phyloP scores from a whole-genome alignment of 192 early-diverging fungal species.

The Allomyces macrogynus region DNA sequence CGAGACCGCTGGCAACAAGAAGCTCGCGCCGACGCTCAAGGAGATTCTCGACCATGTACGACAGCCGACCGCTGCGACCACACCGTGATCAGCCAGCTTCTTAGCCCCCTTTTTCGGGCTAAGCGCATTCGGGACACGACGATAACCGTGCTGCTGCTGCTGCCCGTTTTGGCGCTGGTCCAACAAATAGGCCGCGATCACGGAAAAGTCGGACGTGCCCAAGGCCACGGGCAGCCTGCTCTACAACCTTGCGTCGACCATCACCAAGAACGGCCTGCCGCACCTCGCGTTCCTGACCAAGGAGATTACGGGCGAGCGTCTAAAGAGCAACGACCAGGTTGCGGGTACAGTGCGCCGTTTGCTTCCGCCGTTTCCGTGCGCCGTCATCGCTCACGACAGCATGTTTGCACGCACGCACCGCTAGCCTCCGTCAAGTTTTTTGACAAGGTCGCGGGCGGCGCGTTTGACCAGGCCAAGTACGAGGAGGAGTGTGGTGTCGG shows the following conservation, averaged over 20 bases:
- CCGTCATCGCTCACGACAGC: background rate
- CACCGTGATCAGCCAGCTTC: too few relatives aligned
- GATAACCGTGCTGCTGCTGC: too few relatives aligned
- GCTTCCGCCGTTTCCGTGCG: background rate
- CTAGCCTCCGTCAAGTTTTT: constrained; percentile 80
- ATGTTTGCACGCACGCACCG: background rate
- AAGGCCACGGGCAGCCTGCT: constrained; percentile 51
- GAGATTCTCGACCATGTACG: constrained; percentile 1
- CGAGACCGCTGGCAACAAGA: constrained; percentile 91
- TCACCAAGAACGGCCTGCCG: constrained; percentile 45
- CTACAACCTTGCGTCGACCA: constrained; percentile 72
- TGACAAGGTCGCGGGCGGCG: constrained; percentile 25
- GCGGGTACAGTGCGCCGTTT: constrained; percentile 24
- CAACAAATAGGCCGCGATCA: too few relatives aligned
- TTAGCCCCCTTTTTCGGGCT: too few relatives aligned
- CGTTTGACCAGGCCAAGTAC: constrained; percentile 50
- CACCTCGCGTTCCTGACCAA: constrained; percentile 65
- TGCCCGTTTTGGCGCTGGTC: too few relatives aligned
- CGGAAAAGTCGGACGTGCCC: constrained; percentile 2
- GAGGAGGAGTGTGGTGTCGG: constrained; percentile 81
- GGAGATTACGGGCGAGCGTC: constrained; percentile 42
- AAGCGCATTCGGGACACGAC: too few relatives aligned
- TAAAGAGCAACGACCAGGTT: constrained; percentile 69
- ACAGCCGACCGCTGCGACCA: background rate
- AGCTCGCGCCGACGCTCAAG: constrained; percentile 59